Conservation (phyloP, 2,329 filamentous ascomycete genomes). For the Trichophaea hybrida region DNA sequence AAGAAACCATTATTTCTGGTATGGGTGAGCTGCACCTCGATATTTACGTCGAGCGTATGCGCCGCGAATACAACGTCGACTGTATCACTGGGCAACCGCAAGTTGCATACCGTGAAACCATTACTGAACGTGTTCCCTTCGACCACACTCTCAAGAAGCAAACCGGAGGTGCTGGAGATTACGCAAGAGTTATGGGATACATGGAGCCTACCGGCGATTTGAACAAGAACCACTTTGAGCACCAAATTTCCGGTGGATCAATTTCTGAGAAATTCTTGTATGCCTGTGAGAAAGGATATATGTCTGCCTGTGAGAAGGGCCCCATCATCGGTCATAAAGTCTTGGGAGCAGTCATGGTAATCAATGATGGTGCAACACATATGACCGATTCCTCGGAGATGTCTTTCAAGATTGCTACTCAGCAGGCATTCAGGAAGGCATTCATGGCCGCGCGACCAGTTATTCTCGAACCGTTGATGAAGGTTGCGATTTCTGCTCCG, state of each 20-base stretch:
- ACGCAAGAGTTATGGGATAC: slow-evolving; percentile 77
- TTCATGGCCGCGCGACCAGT: slow-evolving; percentile 68
- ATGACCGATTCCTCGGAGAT: slow-evolving; percentile 96
- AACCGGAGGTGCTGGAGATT: slow-evolving; percentile 88
- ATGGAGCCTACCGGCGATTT: slow-evolving; percentile 70
- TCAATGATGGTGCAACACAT: slow-evolving; percentile 94
- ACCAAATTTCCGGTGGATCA: slow-evolving; percentile 72
- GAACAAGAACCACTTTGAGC: slow-evolving; percentile 67
- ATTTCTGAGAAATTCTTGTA: slow-evolving; percentile 94
- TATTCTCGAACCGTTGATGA: slow-evolving; percentile 93
- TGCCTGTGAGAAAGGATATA: slow-evolving; percentile 91
- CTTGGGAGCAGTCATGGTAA: slow-evolving; percentile 74
- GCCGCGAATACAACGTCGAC: slow-evolving; percentile 90
- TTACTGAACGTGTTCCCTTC: slow-evolving; percentile 65
- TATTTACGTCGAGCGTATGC: slow-evolving; percentile 94
- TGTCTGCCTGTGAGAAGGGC: slow-evolving; percentile 65
- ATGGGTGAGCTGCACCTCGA: slow-evolving; percentile 97
- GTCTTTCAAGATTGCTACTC: slow-evolving; percentile 85
- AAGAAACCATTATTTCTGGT: slow-evolving; percentile 94
- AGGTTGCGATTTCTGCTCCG: slow-evolving; percentile 88
- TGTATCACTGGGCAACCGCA: slow-evolving; percentile 92
- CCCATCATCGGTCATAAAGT: slow-evolving; percentile 88
- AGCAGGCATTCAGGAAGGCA: slow-evolving; percentile 91
- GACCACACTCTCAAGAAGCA: slow-evolving; percentile 94
- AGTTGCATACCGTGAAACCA: slow-evolving; percentile 92